phyloP scores from a whole-genome alignment of 2,329 filamentous ascomycete genomes.

The Apiospora hydei region DNA sequence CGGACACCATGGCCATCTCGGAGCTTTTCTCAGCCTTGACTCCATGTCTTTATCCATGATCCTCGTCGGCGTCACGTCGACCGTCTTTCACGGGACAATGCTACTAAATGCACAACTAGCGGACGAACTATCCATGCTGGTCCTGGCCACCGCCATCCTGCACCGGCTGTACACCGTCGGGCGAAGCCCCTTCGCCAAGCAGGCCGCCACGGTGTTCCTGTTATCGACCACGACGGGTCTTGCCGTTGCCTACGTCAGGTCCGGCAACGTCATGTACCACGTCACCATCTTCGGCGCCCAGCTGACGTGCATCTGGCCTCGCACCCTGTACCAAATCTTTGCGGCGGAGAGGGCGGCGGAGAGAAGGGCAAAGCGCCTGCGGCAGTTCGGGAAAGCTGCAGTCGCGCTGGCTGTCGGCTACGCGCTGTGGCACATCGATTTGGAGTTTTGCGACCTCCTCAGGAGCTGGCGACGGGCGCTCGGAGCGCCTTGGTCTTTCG shows the following conservation, averaged over 20 bases:
- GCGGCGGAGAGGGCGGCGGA: conserved; percentile 33
- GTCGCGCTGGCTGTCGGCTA: conserved; percentile 53
- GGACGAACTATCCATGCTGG: conserved; percentile 66
- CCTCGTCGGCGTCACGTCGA: conserved; percentile 50
- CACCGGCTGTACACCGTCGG: conserved; percentile 56
- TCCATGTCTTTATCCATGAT: conserved; percentile 51
- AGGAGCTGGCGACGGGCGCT: conserved; percentile 51
- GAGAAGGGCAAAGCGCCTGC: conserved; percentile 28
- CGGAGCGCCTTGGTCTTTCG: conserved; percentile 61
- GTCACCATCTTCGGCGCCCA: conserved; percentile 48
- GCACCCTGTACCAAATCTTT: conserved; percentile 45
- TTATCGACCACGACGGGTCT: conserved; percentile 50
- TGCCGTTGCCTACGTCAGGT: conserved; percentile 50
- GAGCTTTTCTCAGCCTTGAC: conserved; percentile 45
- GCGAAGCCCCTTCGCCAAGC: conserved; percentile 45
- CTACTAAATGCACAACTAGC: conserved; percentile 52
- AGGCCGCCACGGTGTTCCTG: conserved; percentile 46
- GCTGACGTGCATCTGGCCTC: conserved; percentile 29
- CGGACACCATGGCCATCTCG: conserved; percentile 40
- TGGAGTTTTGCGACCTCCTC: conserved; percentile 57
- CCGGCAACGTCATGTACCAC: conserved; percentile 53
- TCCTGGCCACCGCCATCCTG: conserved; percentile 59
- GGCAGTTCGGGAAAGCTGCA: conserved; percentile 39
- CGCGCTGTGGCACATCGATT: conserved; percentile 64
- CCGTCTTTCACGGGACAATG: conserved; percentile 53